A percentile compares a stretch with the other conserved stretches of the same genome.
Conservation (phyloP, 352 stramenopile genomes). For the Globisporangium heterothallicum region DNA sequence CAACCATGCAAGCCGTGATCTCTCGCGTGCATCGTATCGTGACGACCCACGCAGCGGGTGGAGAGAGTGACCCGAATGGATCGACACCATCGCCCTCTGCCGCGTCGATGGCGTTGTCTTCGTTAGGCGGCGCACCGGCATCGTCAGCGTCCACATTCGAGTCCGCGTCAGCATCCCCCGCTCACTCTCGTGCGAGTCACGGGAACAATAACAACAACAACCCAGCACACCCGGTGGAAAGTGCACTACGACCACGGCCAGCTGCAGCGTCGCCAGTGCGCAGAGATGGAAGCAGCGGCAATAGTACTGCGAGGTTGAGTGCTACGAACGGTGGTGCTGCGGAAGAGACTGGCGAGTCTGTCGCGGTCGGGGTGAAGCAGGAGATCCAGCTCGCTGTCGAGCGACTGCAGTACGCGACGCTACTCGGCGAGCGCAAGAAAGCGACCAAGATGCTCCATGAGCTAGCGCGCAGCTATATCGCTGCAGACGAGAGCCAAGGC, state of each 20-base stretch:
- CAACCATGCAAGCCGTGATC: conserved; percentile 62
- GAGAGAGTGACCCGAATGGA: not conserved
- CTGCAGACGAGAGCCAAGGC: not conserved
- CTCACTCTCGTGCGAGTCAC: too few species aligned
- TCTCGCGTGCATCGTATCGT: conserved; percentile 71
- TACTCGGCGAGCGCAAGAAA: conserved; percentile 69
- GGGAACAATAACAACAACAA: too few species aligned
- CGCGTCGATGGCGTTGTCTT: not conserved
- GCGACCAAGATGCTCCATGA: conserved; percentile 40
- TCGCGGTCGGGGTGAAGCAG: conserved; percentile 1
- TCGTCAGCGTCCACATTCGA: too few species aligned
- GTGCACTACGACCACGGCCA: too few species aligned
- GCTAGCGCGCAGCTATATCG: conserved; percentile 24
- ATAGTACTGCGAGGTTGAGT: not conserved
- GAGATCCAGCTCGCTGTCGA: conserved; percentile 57
- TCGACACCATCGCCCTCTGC: not conserved
- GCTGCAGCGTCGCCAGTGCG: not conserved
- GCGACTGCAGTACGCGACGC: conserved; percentile 65
- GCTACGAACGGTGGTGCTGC: too few species aligned
- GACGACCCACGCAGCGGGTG: conserved; percentile 21
- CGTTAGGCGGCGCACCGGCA: not conserved
- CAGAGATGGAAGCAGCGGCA: not conserved
- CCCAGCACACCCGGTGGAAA: too few species aligned
- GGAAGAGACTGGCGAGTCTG: not conserved
- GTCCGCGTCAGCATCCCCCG: too few species aligned